Evolutionary conservation across 2,329 filamentous ascomycete genomes (phyloP).

Genomic region (Apiospora saccharicola): DNA sequence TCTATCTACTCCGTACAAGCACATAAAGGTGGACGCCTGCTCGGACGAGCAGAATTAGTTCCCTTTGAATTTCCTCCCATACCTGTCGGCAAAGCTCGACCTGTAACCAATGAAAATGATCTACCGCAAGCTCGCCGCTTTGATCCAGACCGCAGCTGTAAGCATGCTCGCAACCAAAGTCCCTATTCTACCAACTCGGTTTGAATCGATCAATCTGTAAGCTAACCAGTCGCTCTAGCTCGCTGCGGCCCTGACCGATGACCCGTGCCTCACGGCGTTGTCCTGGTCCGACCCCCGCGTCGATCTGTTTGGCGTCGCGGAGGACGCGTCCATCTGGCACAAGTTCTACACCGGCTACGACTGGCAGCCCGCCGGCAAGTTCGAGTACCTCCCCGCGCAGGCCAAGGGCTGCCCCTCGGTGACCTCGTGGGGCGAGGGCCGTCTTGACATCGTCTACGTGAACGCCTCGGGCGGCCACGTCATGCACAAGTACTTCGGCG

Average conservation of each 20-base stretch:
- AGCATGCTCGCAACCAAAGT: not conserved
- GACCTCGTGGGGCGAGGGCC: slow-evolving; percentile 32
- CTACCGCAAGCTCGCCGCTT: not conserved
- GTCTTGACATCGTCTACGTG: slow-evolving; percentile 32
- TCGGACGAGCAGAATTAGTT: not conserved
- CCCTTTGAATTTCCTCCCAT: too few species aligned
- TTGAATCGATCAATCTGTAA: not conserved
- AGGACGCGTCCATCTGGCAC: slow-evolving; percentile 24
- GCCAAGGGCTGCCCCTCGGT: slow-evolving; percentile 29
- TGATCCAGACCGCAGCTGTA: slow-evolving; percentile 6
- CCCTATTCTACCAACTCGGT: not conserved
- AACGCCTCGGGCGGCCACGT: slow-evolving; percentile 27
- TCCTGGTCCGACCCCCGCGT: slow-evolving; percentile 26
- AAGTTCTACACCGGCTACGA: slow-evolving; percentile 32
- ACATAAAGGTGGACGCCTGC: not conserved
- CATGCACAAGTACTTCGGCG: slow-evolving; percentile 34
- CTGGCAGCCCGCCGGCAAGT: slow-evolving; percentile 32
- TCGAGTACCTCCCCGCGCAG: slow-evolving; percentile 31
- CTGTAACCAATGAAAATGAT: not conserved
- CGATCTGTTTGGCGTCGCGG: slow-evolving; percentile 25
- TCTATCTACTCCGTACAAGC: not conserved
- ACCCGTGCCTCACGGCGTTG: slow-evolving; percentile 21
- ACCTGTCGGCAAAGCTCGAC: not conserved
- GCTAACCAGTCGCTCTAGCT: not conserved
- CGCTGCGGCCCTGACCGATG: not conserved